Evolutionary conservation across 768 basidiomycete species (phyloP), one percentile per base, ranked within the genome.

Genomic region (Hygrocybe punicea): DNA sequence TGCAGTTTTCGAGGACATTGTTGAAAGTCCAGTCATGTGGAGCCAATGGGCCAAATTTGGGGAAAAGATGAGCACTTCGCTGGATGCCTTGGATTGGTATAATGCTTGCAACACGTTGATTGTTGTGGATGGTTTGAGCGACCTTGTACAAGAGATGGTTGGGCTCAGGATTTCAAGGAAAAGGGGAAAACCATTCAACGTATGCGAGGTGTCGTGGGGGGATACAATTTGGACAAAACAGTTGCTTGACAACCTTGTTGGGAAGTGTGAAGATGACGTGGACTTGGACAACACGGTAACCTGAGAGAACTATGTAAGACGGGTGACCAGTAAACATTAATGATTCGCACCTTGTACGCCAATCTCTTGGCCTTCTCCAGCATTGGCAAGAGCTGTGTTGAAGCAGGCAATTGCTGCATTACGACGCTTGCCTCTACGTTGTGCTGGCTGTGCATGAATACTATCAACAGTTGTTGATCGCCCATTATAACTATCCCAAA

Each of bases 361-460:
- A 29, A 29, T 29, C 29, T 29, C 29, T 29, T 29, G 29, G 29
- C 29, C 29, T 51, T 21, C 40, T 4, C 59, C 60, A 33, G 58
- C 51, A 11, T 67, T 66, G 36, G 71, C 56, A 4, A 75, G 56
- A 1, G 59, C 71, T 3, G 69, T 76, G 56, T 79, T 76, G 62
- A 76, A 78, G 3, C 69, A 57, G 1, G 58, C 68, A 3, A 66
- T 65, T 24, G 68, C 53, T 0, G 19, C 6, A 2, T 55, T 44
- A 0, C 63, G 58, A 5, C 59, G 57, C 13, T 48, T 58, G 48
- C 69, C 60, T 14, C 17, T 24, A 25, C 29, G 16, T 1, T 19
- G 16, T 29, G 29, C 29, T 25, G 63, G 62, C n/a, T 68, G 49
- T 6, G 59, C 65, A 61, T 78, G 72, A 6, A 73, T 60, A n/a